Base-by-base conservation (phyloP, 23 red algal species). In the Chondrus crispus region DNA sequence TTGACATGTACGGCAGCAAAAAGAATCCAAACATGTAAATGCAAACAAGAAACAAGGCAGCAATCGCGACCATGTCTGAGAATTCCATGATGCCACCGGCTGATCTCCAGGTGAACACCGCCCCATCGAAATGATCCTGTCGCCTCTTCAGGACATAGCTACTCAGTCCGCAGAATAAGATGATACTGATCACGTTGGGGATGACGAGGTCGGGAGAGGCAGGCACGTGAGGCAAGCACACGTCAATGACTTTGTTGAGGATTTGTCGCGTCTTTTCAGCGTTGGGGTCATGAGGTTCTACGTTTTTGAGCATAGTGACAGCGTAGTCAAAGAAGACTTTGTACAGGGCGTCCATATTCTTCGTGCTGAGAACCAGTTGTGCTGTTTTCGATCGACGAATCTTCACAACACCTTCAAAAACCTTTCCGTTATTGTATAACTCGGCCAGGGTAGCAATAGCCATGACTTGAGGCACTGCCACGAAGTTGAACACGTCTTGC, bases 391-490 rank as follows among this genome's bases (percentile, higher is more conserved):
- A 92, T 39, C 94, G 89, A 70, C 97, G 93, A 39, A 99, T 78
- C 85, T 99, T 99, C 32, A 99, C 94, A 16, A 88, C 84, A 62
- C 91, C 81, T 64, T 85, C 57, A 88, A 99, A 99, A 42, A 99
- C 79, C 9, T 62, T 42, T 14, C 87, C 69, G 69, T 99, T 99
- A 81, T 96, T 92, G 79, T 95, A 96, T 16, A 62, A 87, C 46
- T 96, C 93, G 52, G 93, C 84, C 13, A 99, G 46, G 1, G 97
- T 99, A 49, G 93, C 97, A 16, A 99, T 96, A 11, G 94, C 97
- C 97, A 99, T 99, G 11, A 99, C 97, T 84, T 99, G 97, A 28
- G 97, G 97, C 62, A 99, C 96, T 14, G 97, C 94, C 0, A 96
- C 94, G 81, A 99, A 99, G 79, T 99, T 91, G 80, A 99, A 99